Percentiles rank a stretch among this genome's conserved stretches.
Evolutionary conservation across 345 rosid genomes (phyloP).

Genomic region (Rhizophora mangle): DNA sequence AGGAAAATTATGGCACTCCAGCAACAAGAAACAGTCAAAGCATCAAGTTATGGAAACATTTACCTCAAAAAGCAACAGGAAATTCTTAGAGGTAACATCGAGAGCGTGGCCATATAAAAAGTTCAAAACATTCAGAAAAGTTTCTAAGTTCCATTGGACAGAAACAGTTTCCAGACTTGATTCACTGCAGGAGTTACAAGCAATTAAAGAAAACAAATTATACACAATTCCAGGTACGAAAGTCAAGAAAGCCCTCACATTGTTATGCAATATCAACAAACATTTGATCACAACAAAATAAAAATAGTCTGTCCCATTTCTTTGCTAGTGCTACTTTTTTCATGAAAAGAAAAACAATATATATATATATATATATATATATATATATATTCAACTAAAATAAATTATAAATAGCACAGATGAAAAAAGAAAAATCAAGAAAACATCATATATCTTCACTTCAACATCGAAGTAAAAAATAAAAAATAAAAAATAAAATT

Average conservation of each 20-base stretch:
- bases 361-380: too few relatives aligned
- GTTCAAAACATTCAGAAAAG: constrained; percentile 45
- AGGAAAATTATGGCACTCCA: too few relatives aligned
- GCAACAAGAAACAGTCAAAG: not conserved
- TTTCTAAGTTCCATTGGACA: constrained; percentile 51
- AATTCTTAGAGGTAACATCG: constrained; percentile 43
- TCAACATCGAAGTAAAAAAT: not conserved
- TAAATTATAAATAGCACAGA: not conserved
- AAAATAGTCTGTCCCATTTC: too few relatives aligned
- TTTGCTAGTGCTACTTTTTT: too few relatives aligned
- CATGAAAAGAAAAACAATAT: too few relatives aligned
- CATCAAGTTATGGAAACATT: constrained; percentile 4
- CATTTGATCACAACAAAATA: too few relatives aligned
- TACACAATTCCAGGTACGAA: not conserved
- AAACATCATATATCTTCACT: not conserved
- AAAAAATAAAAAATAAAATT: not conserved
- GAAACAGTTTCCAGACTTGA: constrained; percentile 43
- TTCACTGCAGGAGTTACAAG: constrained; percentile 44
- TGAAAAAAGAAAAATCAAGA: not conserved
- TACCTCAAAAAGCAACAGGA: constrained; percentile 63
- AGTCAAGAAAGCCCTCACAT: not conserved
- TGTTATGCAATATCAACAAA: not conserved
- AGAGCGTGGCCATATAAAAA: constrained; percentile 44
- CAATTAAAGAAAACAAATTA: not conserved
- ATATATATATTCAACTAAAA: too few relatives aligned